Evolutionary conservation across 148 eudicot species (phyloP).

Genomic region (Pouteria glomerata): DNA sequence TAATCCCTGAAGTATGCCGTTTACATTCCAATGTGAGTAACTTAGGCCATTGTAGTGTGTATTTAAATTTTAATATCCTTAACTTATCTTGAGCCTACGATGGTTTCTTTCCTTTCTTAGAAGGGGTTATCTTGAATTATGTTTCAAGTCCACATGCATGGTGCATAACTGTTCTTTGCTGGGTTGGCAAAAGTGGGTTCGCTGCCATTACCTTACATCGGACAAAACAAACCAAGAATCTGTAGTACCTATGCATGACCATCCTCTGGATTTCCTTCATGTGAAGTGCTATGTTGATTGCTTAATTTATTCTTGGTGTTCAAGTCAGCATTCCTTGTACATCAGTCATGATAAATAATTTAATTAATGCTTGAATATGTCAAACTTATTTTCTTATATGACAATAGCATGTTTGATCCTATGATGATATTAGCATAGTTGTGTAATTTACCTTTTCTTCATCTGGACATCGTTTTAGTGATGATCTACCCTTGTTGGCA

Average conservation of each 20-base stretch:
- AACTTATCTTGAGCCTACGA: neutral
- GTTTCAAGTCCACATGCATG: neutral
- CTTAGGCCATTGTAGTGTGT: neutral
- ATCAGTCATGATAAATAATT: too few species aligned
- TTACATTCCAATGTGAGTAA: conserved; percentile 80
- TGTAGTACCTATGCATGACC: neutral
- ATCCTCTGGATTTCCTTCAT: neutral
- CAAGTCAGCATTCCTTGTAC: too few species aligned
- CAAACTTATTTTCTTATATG: too few species aligned
- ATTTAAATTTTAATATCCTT: neutral
- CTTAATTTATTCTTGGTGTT: too few species aligned
- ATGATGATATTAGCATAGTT: too few species aligned
- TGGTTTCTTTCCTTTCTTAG: conserved; percentile 1
- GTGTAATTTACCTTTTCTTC: too few species aligned
- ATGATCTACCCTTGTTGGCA: too few species aligned
- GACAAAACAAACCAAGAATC: neutral
- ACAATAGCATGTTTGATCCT: too few species aligned
- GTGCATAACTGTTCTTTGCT: neutral
- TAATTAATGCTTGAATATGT: too few species aligned
- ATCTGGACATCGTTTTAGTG: too few species aligned
- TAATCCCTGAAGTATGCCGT: conserved; percentile 95
- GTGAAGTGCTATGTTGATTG: too few species aligned
- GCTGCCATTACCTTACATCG: too few species aligned
- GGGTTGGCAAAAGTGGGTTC: neutral
- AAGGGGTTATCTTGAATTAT: neutral